These are phyloP conservation scores for Nicotiana tabacum DNA, from an alignment of 257 asterid genomes.

Conservation along the genomic window DNA sequence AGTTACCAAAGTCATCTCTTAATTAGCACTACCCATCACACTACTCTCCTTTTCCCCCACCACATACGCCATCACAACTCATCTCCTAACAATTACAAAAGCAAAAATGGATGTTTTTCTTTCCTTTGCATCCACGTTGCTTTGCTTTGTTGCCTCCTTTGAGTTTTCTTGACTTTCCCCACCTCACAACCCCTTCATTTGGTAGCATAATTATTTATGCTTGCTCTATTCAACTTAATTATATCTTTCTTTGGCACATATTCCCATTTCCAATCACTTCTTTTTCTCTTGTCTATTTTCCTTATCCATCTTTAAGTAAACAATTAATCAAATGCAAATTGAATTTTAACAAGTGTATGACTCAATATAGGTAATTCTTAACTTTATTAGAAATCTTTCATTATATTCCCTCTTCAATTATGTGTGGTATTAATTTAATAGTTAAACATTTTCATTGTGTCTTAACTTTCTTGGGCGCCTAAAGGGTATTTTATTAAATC, in stretches of 20 bases:
- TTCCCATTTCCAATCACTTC: conserved; percentile 7
- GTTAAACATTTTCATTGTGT: no score
- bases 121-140: conserved; percentile 27
- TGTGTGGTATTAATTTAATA: no score
- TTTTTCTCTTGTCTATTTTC: not conserved
- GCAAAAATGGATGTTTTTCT: conserved; percentile 11
- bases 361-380: no score
- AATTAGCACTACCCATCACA: not conserved
- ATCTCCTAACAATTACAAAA: not conserved
- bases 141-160: conserved; percentile 18
- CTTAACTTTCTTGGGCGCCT: no score
- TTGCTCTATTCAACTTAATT: not conserved
- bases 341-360: no score
- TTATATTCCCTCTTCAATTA: no score
- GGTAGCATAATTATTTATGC: not conserved
- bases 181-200: not conserved
- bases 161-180: not conserved
- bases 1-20: not conserved
- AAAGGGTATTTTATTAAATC: no score
- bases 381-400: no score
- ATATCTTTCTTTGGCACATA: conserved; percentile 3
- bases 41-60: not conserved
- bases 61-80: not conserved
- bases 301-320: not conserved
- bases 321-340: not conserved